A percentile compares a stretch with the other conserved stretches of the same genome.
phyloP scores from a whole-genome alignment of 2,329 filamentous ascomycete genomes.

The Fusarium brachygibbosum region DNA sequence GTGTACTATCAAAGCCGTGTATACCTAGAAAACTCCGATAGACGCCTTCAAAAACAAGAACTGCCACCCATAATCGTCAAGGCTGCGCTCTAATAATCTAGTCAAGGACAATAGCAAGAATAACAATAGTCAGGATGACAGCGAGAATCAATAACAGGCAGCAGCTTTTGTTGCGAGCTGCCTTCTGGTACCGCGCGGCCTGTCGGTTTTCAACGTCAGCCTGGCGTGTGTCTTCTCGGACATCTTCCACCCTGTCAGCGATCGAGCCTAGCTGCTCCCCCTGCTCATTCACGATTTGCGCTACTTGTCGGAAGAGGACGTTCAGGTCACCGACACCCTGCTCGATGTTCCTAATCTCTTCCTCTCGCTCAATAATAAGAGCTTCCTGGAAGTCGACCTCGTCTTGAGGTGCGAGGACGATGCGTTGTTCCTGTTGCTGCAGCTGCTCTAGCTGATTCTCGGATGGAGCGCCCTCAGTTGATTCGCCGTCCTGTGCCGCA shows the following conservation, averaged over 20 bases:
- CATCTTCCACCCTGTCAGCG: constrained; percentile 86
- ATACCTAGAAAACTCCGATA: constrained; percentile 47
- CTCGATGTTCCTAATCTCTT: constrained; percentile 97
- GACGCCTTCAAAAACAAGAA: constrained; percentile 43
- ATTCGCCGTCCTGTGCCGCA: constrained; percentile 77
- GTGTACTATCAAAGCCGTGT: constrained; percentile 39
- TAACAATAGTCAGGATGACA: constrained; percentile 88
- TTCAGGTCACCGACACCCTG: constrained; percentile 96
- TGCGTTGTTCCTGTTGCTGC: constrained; percentile 75
- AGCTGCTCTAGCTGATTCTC: constrained; percentile 66
- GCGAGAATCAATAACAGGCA: constrained; percentile 90
- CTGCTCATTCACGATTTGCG: constrained; percentile 95
- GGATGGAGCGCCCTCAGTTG: constrained; percentile 51
- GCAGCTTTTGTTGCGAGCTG: constrained; percentile 93
- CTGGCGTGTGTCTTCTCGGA: constrained; percentile 83
- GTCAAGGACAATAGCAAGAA: constrained; percentile 86
- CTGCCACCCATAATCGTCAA: constrained; percentile 28
- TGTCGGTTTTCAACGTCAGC: constrained; percentile 88
- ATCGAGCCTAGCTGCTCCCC: constrained; percentile 90
- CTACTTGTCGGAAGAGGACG: constrained; percentile 97
- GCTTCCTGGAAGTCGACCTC: constrained; percentile 98
- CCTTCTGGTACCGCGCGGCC: constrained; percentile 93
- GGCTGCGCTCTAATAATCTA: constrained; percentile 54
- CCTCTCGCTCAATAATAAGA: constrained; percentile 94
- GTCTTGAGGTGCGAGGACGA: constrained; percentile 87